phyloP scores from a whole-genome alignment of 139 green algal species.

The Axilococcus clingmanii region DNA sequence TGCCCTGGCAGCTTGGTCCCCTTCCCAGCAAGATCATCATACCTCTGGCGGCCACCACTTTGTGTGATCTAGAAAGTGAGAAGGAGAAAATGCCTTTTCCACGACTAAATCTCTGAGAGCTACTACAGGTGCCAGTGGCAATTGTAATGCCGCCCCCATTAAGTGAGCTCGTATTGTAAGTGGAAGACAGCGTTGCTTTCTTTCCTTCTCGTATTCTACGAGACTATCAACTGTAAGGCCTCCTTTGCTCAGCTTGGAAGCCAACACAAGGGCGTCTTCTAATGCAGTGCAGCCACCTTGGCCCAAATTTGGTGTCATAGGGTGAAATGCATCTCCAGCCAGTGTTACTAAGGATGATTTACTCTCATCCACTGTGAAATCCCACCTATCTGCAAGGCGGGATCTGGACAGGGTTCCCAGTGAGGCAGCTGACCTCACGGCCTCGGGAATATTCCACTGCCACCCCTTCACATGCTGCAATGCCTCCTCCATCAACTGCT shows the following conservation, averaged over 20 bases:
- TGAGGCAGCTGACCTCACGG: conserved; percentile 32
- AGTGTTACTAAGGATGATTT: conserved; percentile 21
- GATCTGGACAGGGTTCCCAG: conserved; percentile 24
- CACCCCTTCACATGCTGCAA: conserved; percentile 35
- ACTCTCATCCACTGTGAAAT: conserved; percentile 5
- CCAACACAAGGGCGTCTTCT: conserved; percentile 64
- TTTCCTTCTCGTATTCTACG: conserved; percentile 39
- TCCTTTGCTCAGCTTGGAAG: conserved; percentile 17
- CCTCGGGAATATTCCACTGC: conserved; percentile 19
- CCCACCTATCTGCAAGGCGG: conserved; percentile 45
- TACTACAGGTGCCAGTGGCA: conserved; percentile 34
- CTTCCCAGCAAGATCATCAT: no score
- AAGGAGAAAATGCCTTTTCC: conserved; percentile 24
- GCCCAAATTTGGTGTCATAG: conserved; percentile 68
- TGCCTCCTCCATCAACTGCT: conserved; percentile 27
- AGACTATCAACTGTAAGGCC: conserved; percentile 11
- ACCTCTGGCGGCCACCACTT: no score
- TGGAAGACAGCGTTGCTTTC: conserved; percentile 18
- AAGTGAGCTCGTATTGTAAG: conserved; percentile 32
- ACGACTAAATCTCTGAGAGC: conserved; percentile 32
- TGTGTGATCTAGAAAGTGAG: conserved; percentile 51
- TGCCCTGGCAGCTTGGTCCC: no score
- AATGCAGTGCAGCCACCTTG: conserved; percentile 53
- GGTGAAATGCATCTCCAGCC: conserved; percentile 64
- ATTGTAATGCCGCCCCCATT: conserved; percentile 45